phyloP scores from a whole-genome alignment of 257 asterid genomes.

The Thymus mandschuricus region DNA sequence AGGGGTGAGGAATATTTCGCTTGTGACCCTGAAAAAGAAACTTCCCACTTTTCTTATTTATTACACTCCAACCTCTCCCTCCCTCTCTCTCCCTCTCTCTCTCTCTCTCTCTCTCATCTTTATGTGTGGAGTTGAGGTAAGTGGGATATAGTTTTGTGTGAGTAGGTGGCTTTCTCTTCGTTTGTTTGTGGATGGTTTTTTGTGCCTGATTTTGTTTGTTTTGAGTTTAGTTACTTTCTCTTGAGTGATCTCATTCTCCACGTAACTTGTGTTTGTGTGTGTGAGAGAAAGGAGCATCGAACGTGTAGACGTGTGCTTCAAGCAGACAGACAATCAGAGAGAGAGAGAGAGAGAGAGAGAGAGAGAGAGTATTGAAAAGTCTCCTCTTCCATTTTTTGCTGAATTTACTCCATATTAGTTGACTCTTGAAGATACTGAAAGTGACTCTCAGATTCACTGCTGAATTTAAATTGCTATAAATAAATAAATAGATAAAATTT shows the following conservation, averaged over 20 bases:
- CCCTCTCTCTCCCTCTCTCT: too few relatives aligned
- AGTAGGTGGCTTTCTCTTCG: conserved; percentile 36
- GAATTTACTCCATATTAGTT: conserved; percentile 20
- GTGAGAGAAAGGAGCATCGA: conserved; percentile 17
- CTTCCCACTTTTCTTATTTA: conserved; percentile 13
- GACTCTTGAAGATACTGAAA: conserved; percentile 24
- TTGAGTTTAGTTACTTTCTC: conserved; percentile 31
- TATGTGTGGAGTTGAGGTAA: background rate
- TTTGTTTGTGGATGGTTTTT: conserved; percentile 23
- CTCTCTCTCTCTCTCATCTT: background rate
- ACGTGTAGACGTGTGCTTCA: conserved; percentile 43
- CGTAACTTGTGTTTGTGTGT: conserved; percentile 4
- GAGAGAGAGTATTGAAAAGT: conserved; percentile 17
- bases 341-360: background rate
- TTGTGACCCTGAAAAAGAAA: conserved; percentile 36
- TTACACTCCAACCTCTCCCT: background rate
- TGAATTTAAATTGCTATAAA: too few relatives aligned
- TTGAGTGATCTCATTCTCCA: conserved; percentile 18
- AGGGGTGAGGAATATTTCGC: conserved; percentile 32
- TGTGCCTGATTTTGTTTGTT: conserved; percentile 34
- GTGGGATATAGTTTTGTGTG: conserved; percentile 29
- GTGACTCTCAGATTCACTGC: conserved; percentile 16
- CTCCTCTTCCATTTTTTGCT: background rate
- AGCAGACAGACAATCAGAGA: conserved; percentile 34
- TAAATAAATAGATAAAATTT: too few relatives aligned